These are phyloP conservation scores for Yamagishiella unicocca DNA, from an alignment of 139 green algal species.

Conservation along the genomic window DNA sequence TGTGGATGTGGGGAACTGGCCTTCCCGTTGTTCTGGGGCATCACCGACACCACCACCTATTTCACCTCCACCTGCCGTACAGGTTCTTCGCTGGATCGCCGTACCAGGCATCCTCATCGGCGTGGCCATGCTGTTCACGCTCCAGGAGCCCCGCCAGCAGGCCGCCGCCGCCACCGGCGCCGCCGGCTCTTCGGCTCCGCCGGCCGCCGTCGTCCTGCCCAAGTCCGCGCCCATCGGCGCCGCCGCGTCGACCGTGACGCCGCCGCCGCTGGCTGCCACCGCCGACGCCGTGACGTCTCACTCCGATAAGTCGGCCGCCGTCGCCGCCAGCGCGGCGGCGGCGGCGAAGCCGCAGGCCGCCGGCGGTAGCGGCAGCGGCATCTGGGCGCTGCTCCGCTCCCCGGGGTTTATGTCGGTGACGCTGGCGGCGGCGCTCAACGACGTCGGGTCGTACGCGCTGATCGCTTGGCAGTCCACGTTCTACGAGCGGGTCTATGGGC, in stretches of 20 bases:
- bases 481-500: slow-evolving; percentile 87
- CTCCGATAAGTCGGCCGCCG: background rate
- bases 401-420: slow-evolving; percentile 79
- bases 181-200: background rate
- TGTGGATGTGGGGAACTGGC: background rate
- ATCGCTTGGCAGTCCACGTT: slow-evolving; percentile 93
- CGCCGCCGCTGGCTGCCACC: background rate
- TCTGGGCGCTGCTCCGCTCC: slow-evolving; percentile 58
- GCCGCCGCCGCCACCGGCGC: background rate
- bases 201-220: background rate
- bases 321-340: background rate
- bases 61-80: background rate
- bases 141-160: slow-evolving; percentile 47
- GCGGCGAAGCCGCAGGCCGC: background rate
- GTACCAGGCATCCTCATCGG: slow-evolving; percentile 57
- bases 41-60: too few species aligned
- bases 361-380: background rate
- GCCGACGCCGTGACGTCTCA: background rate
- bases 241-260: background rate
- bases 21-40: too few species aligned
- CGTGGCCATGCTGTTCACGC: slow-evolving; percentile 27
- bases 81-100: slow-evolving; percentile 56
- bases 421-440: slow-evolving; percentile 85
- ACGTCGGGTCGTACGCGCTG: slow-evolving; percentile 89
- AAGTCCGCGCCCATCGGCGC: background rate